These are phyloP conservation scores for Solanum hybrid DNA, from an alignment of 305 asterid genomes.

Conservation along the genomic window DNA sequence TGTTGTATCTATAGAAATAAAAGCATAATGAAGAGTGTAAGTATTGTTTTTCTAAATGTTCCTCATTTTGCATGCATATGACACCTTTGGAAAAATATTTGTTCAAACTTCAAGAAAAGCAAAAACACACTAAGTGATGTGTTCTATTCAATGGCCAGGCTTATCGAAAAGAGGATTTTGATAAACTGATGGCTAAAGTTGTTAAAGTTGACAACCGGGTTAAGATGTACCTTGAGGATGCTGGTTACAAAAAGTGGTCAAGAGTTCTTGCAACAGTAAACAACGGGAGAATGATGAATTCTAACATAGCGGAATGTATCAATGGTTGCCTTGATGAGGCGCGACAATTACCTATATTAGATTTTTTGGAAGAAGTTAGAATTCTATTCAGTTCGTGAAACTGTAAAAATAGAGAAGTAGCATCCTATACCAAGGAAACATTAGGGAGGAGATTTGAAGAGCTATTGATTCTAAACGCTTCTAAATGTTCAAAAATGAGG, in stretches of 20 bases:
- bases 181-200: background rate
- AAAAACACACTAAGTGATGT: background rate
- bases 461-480: background rate
- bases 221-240: background rate
- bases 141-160: background rate
- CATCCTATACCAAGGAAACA: background rate
- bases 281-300: background rate
- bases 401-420: background rate
- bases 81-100: background rate
- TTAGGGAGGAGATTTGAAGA: background rate
- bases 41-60: background rate
- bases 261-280: background rate
- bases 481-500: background rate
- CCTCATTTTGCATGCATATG: background rate
- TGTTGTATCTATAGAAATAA: background rate
- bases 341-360: background rate
- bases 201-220: background rate
- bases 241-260: background rate
- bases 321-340: background rate
- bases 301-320: background rate
- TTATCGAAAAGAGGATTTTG: background rate
- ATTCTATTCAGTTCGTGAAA: background rate
- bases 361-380: background rate
- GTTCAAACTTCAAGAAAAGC: background rate
- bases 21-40: background rate